Percentiles rank a stretch among this genome's conserved stretches.
Conservation (phyloP, 2,329 filamentous ascomycete genomes). For the Byssochlamys sp. region DNA sequence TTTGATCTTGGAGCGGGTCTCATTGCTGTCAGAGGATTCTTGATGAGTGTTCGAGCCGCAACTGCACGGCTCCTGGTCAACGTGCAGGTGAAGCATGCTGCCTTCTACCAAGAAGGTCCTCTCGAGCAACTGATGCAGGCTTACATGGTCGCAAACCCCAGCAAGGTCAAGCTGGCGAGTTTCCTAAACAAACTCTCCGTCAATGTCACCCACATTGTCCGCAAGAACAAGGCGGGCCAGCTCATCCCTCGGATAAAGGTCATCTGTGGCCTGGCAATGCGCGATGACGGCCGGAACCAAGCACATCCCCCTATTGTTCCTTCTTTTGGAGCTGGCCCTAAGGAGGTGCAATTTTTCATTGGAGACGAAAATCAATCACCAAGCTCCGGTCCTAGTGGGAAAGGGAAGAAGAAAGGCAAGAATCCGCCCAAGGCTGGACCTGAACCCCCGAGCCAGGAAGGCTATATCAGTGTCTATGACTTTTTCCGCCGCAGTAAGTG, state of each 20-base stretch:
- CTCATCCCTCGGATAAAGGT: conserved; percentile 31
- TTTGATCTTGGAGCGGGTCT: conserved; percentile 43
- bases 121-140: conserved; percentile 30
- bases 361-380: conserved; percentile 7
- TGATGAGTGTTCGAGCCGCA: conserved; percentile 51
- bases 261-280: conserved; percentile 37
- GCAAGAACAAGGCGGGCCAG: conserved; percentile 24
- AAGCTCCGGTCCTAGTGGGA: not conserved
- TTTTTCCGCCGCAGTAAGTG: conserved; percentile 10
- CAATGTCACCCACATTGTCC: conserved; percentile 27
- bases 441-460: conserved; percentile 6
- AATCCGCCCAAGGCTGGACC: not conserved
- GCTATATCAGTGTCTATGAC: conserved; percentile 11
- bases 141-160: conserved; percentile 15
- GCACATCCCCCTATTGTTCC: conserved; percentile 29
- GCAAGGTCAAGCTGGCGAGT: not conserved
- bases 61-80: conserved; percentile 52
- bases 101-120: conserved; percentile 45
- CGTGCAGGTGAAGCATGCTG: conserved; percentile 51
- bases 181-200: conserved; percentile 36
- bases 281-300: conserved; percentile 23
- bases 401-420: not conserved
- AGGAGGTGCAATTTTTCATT: conserved; percentile 48
- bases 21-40: conserved; percentile 52
- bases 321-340: conserved; percentile 38